Percentiles rank a stretch among this genome's conserved stretches.
Conservation (phyloP, 441 rosid genomes). For the Euphorbia schlechtendalii region DNA sequence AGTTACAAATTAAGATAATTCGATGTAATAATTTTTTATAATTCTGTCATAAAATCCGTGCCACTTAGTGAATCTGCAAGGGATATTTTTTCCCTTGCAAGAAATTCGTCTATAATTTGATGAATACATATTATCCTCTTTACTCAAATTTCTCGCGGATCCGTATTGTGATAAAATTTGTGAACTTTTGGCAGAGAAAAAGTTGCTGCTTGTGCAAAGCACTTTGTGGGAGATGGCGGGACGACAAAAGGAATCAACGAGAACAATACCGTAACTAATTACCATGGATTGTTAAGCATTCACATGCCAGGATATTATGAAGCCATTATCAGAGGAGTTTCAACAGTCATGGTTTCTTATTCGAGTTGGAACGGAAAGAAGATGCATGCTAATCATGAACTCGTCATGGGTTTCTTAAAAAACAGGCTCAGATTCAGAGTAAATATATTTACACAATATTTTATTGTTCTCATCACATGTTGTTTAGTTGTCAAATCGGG, state of each 20-base stretch:
- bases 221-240: slow-evolving; percentile 71
- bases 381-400: slow-evolving; percentile 52
- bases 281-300: slow-evolving; percentile 42
- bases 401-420: slow-evolving; percentile 50
- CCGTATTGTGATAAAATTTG: too few species aligned
- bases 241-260: slow-evolving; percentile 52
- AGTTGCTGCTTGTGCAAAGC: slow-evolving; percentile 70
- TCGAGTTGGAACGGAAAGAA: slow-evolving; percentile 64
- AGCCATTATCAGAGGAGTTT: slow-evolving; percentile 53
- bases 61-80: too few species aligned
- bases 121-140: neutral
- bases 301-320: slow-evolving; percentile 59
- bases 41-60: too few species aligned
- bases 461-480: neutral
- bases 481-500: neutral
- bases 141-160: neutral
- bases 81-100: too few species aligned
- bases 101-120: neutral
- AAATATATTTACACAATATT: neutral
- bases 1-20: slow-evolving; percentile 9
- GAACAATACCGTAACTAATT: slow-evolving; percentile 42
- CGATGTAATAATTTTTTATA: too few species aligned
- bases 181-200: slow-evolving; percentile 27
- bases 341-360: slow-evolving; percentile 62
- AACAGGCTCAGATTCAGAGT: slow-evolving; percentile 44